These are phyloP conservation scores for Viola pubescens DNA, from an alignment of 441 rosid species.

Conservation along the genomic window DNA sequence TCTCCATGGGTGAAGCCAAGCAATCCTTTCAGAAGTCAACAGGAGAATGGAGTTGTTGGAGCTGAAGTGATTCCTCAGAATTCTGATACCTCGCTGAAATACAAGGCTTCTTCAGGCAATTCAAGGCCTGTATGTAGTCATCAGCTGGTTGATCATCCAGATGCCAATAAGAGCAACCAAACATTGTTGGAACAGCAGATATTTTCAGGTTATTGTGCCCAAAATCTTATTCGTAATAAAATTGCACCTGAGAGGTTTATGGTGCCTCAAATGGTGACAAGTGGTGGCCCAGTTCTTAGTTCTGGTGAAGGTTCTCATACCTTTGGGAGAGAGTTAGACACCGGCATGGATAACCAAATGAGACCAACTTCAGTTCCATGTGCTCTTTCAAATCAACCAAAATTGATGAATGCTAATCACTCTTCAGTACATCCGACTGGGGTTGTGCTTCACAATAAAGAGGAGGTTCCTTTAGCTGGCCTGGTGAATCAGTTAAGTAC, in stretches of 20 bases:
- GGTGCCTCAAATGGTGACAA: slow-evolving; percentile 15
- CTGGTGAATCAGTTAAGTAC: slow-evolving; percentile 19
- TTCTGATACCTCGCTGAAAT: slow-evolving; percentile 38
- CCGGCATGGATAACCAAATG: slow-evolving; percentile 10
- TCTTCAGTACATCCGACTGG: slow-evolving; percentile 14
- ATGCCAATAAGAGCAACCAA: slow-evolving; percentile 22
- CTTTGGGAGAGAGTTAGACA: slow-evolving; percentile 11
- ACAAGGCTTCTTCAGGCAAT: slow-evolving; percentile 32
- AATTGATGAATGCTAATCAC: slow-evolving; percentile 16
- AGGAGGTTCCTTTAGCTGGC: slow-evolving; percentile 23
- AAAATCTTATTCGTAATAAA: slow-evolving; percentile 8
- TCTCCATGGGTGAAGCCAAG: slow-evolving; percentile 17
- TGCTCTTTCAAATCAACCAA: slow-evolving; percentile 16
- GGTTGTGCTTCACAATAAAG: slow-evolving; percentile 17
- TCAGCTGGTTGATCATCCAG: slow-evolving; percentile 20
- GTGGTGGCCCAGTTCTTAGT: slow-evolving; percentile 11
- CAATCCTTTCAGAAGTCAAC: slow-evolving; percentile 20
- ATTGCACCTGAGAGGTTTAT: slow-evolving; percentile 7
- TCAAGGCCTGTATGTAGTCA: slow-evolving; percentile 24
- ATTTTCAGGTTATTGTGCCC: slow-evolving; percentile 22
- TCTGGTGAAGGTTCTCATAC: slow-evolving; percentile 15
- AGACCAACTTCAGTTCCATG: slow-evolving; percentile 11
- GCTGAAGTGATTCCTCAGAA: slow-evolving; percentile 36
- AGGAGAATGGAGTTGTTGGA: slow-evolving; percentile 23
- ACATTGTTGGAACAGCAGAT: slow-evolving; percentile 36